phyloP scores from a whole-genome alignment of 2,329 filamentous ascomycete genomes.

The Huntiella savannae region DNA sequence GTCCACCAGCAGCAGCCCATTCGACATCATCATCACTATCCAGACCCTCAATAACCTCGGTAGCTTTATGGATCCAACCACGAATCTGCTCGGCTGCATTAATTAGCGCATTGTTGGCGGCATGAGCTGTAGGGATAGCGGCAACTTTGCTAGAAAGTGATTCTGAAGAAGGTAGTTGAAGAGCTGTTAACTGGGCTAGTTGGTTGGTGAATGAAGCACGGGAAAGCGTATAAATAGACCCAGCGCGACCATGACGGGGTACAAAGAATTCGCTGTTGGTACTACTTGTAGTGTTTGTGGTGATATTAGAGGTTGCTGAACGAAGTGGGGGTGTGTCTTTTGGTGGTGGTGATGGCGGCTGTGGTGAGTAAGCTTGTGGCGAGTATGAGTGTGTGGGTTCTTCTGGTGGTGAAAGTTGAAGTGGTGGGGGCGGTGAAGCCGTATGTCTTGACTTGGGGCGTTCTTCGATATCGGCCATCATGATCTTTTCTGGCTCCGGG shows the following conservation, averaged over 20 bases:
- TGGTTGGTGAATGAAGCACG: conserved; percentile 85
- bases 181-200: conserved; percentile 74
- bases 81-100: conserved; percentile 83
- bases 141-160: conserved; percentile 68
- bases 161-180: conserved; percentile 71
- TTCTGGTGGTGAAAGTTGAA: too few relatives aligned
- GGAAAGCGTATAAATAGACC: conserved; percentile 86
- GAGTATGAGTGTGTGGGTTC: conserved; percentile 12
- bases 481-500: too few relatives aligned
- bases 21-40: conserved; percentile 95
- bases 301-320: conserved; percentile 4
- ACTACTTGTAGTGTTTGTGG: not conserved
- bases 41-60: conserved; percentile 69
- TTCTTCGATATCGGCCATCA: too few relatives aligned
- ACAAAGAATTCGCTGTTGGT: conserved; percentile 36
- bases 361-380: not conserved
- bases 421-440: too few relatives aligned
- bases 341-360: conserved; percentile 15
- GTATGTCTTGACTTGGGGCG: too few relatives aligned
- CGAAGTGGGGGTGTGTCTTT: conserved; percentile 32
- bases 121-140: conserved; percentile 65
- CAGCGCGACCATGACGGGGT: conserved; percentile 46
- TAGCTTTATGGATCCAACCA: conserved; percentile 83
- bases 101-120: conserved; percentile 66
- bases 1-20: conserved; percentile 79